Evolutionary conservation across 139 green algal genomes (phyloP).

Genomic region (Chlorella vulgaris): DNA sequence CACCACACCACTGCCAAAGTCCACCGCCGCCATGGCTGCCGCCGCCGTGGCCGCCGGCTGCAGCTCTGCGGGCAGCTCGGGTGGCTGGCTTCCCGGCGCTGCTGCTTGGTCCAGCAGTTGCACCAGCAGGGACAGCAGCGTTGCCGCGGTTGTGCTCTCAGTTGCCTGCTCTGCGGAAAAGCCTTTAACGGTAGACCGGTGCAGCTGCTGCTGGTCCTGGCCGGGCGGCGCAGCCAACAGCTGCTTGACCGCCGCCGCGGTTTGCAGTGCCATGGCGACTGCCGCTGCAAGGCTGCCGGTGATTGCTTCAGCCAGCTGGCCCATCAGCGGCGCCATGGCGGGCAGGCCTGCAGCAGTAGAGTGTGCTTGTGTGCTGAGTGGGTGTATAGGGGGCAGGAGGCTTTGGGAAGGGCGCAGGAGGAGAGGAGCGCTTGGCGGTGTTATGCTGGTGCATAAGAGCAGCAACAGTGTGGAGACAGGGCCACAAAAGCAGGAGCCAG

Average conservation of each 20-base stretch:
- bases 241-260: background rate
- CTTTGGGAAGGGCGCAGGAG: too few relatives aligned
- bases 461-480: too few relatives aligned
- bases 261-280: too few relatives aligned
- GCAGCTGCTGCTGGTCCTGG: background rate
- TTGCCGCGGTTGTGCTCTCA: conserved; percentile 15
- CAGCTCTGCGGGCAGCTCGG: conserved; percentile 12
- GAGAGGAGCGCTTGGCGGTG: too few relatives aligned
- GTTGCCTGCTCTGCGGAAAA: conserved; percentile 10
- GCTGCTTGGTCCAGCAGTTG: conserved; percentile 20
- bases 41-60: conserved; percentile 30
- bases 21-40: conserved; percentile 18
- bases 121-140: conserved; percentile 12
- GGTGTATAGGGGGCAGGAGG: background rate
- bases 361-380: background rate
- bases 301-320: conserved; percentile 18
- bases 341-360: conserved; percentile 29
- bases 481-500: too few relatives aligned
- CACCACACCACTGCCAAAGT: conserved; percentile 28
- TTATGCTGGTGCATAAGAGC: too few relatives aligned
- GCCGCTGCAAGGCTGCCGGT: conserved; percentile 2
- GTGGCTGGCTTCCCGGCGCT: background rate
- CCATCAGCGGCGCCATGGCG: conserved; percentile 15
- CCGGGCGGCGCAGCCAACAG: background rate
- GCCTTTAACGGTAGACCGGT: background rate